Evolutionary conservation across 129 eudicot genomes (phyloP).

Genomic region (Flaveria trinervia): DNA sequence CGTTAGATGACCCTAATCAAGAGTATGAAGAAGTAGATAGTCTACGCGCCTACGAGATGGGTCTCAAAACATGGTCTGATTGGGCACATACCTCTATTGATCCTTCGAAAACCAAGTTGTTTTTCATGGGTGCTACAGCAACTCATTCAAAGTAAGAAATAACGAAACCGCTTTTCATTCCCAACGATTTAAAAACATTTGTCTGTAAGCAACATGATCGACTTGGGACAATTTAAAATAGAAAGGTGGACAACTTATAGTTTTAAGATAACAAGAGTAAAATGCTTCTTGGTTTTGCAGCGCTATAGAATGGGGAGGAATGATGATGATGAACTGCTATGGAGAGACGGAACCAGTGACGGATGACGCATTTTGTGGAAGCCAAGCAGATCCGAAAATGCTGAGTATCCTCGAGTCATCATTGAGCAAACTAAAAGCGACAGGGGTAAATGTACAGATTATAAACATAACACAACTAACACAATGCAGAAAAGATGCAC

Average conservation of each 20-base stretch:
- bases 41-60: no score
- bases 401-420: conserved; percentile 45
- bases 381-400: conserved; percentile 47
- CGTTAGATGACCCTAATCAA: conserved; percentile 37
- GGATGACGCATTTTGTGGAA: conserved; percentile 43
- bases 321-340: conserved; percentile 42
- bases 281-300: conserved; percentile 28
- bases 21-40: no score
- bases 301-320: conserved; percentile 64
- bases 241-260: neutral
- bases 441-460: conserved; percentile 49
- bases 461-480: conserved; percentile 74
- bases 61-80: no score
- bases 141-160: no score
- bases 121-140: no score
- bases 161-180: neutral
- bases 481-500: conserved; percentile 68
- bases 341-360: conserved; percentile 52
- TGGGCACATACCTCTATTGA: no score
- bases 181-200: neutral
- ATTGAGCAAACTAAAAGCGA: conserved; percentile 32
- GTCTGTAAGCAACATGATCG: no score
- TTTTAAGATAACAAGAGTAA: neutral
- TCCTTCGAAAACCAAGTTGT: no score
- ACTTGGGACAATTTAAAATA: neutral